Conservation (phyloP, 1,284 basidiomycete genomes). For the Gymnopus androsaceus region DNA sequence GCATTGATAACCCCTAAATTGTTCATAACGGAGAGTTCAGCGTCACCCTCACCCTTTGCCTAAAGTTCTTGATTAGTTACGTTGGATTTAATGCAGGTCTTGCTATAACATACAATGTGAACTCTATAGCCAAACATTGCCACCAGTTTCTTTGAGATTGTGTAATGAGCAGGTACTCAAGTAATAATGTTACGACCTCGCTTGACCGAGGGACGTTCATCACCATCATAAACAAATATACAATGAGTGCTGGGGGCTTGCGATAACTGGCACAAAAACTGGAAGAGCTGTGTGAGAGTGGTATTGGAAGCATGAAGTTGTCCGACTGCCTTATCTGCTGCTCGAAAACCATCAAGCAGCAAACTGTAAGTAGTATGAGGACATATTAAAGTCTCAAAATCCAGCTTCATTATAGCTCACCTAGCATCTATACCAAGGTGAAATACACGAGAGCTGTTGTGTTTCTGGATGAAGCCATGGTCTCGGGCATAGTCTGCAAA, state of each 20-base stretch:
- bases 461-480: background rate
- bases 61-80: background rate
- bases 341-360: background rate
- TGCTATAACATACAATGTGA: background rate
- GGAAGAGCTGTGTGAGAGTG: background rate
- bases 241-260: background rate
- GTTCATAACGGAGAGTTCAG: conserved; percentile 1
- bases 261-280: background rate
- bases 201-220: background rate
- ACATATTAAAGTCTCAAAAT: too few relatives aligned
- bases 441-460: background rate
- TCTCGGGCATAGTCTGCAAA: too few relatives aligned
- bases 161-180: background rate
- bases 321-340: background rate
- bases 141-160: background rate
- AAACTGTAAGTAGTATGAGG: background rate
- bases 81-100: background rate
- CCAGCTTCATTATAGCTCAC: background rate
- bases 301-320: background rate
- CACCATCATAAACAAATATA: conserved; percentile 1
- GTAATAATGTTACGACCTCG: background rate
- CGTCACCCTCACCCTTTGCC: conserved; percentile 7
- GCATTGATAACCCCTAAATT: background rate
- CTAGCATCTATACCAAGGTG: background rate
- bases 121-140: background rate